Base-by-base conservation (phyloP, 331 rosid species). In the Acacia pycnantha region DNA sequence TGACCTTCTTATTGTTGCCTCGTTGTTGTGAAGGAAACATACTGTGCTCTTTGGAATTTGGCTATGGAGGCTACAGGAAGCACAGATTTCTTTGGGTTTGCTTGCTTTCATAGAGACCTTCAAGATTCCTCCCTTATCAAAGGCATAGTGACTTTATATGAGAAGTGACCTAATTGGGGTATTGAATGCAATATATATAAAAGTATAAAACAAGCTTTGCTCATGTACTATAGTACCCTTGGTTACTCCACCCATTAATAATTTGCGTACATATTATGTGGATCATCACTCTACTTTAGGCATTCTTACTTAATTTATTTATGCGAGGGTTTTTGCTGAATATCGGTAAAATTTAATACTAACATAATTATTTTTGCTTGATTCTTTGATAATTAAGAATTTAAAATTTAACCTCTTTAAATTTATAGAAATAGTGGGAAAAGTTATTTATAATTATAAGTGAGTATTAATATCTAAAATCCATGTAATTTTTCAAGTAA, bases 11-110 rank as follows among this genome's bases (percentile, higher is more conserved):
- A 65, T 88, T 77, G 88, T 87, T 77, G 88, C 92, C 83, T 76
- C 82, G 91, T 76, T 92, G 92, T 73, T 92, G 91, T 86, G 84
- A 90, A 90, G 97, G 97, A 74, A 86, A 86, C 92, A 88, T 92
- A 80, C 74, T 73, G 33, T 26, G 73, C 66, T 62, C 70, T 3
- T 35, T 79, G 70, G 31, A 46, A 27, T 37, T 77, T 75, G 68
- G 70, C 19, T 70, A 33, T 40, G 75, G 54, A 64, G 81, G 62
- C 61, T 70, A 76, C 56, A 77, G 59, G 86, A 51, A 75, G 48
- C 66, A 66, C 77, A 73, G 70, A 66, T 68, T 35, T 53, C 51
- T 78, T 12, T 84, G 86, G 77, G 71, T 84, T 74, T 81, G 64
- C 61, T 46, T 53, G 76, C 62, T 73, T 67, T 54, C 70, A 53